Percentiles rank a stretch among this genome's conserved stretches.
phyloP scores from a whole-genome alignment of 208 protist genomes.

The Leishmania arabica region DNA sequence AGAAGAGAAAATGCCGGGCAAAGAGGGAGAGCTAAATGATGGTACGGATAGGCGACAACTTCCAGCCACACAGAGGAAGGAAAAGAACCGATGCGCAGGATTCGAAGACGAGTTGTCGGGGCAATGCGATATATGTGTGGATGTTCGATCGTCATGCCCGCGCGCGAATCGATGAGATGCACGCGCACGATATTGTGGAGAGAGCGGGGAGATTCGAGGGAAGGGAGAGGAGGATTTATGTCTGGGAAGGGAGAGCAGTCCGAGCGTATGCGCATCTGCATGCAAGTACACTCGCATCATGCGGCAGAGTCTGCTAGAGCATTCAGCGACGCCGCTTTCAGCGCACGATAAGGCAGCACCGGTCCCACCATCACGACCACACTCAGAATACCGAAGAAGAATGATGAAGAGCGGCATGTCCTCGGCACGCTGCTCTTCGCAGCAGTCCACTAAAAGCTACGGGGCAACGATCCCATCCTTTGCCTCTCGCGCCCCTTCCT shows the following conservation, averaged over 20 bases:
- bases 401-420: not conserved
- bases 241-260: not conserved
- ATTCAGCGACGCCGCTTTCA: not conserved
- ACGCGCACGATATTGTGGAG: not conserved
- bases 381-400: not conserved
- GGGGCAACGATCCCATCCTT: not conserved
- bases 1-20: too few species aligned
- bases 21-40: not conserved
- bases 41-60: not conserved
- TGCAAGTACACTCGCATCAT: not conserved
- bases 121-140: not conserved
- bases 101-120: not conserved
- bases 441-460: not conserved
- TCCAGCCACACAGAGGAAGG: not conserved
- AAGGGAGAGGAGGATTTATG: not conserved
- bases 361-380: not conserved
- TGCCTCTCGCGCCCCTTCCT: not conserved
- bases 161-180: not conserved
- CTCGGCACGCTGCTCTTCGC: not conserved
- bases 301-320: not conserved
- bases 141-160: not conserved
- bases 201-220: not conserved
- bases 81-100: not conserved
- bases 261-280: too few species aligned
- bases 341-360: not conserved